These are phyloP conservation scores for Penicillium sp. DNA, from an alignment of 2,329 filamentous ascomycete species.

Conservation along the genomic window DNA sequence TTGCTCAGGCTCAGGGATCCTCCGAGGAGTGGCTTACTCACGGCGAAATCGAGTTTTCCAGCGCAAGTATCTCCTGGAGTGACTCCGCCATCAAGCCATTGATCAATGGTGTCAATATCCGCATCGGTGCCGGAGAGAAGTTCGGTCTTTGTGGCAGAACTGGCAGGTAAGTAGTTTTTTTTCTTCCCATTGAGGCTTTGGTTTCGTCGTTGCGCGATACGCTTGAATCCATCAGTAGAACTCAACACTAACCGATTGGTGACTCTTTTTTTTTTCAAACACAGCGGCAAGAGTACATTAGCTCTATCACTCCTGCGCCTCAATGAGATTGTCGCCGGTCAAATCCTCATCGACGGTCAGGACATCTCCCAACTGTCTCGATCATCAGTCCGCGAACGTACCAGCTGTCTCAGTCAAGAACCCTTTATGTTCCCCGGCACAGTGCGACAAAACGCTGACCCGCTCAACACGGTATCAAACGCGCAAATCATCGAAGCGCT, in stretches of 20 bases:
- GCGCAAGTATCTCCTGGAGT: background rate
- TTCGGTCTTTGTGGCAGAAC: background rate
- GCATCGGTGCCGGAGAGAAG: background rate
- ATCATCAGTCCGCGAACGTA: slow-evolving; percentile 1
- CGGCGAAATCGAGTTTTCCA: background rate
- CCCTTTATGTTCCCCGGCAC: slow-evolving; percentile 1
- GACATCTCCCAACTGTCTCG: background rate
- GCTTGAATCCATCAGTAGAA: too few relatives aligned
- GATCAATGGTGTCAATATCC: background rate
- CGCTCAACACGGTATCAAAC: background rate
- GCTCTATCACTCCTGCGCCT: background rate
- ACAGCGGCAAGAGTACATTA: background rate
- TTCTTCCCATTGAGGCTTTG: background rate
- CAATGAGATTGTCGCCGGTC: background rate
- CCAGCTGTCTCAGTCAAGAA: background rate
- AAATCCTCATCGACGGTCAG: slow-evolving; percentile 2
- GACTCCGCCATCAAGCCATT: background rate
- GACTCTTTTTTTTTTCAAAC: too few relatives aligned
- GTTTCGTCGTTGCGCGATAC: too few relatives aligned
- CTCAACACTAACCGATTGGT: too few relatives aligned
- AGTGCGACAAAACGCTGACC: slow-evolving; percentile 1
- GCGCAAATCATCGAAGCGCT: slow-evolving; percentile 2
- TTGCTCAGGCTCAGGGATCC: background rate
- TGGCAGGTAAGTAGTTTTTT: background rate
- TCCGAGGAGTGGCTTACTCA: background rate